Evolutionary conservation across 257 asterid genomes (phyloP).

Genomic region (Handroanthus guayacan): DNA sequence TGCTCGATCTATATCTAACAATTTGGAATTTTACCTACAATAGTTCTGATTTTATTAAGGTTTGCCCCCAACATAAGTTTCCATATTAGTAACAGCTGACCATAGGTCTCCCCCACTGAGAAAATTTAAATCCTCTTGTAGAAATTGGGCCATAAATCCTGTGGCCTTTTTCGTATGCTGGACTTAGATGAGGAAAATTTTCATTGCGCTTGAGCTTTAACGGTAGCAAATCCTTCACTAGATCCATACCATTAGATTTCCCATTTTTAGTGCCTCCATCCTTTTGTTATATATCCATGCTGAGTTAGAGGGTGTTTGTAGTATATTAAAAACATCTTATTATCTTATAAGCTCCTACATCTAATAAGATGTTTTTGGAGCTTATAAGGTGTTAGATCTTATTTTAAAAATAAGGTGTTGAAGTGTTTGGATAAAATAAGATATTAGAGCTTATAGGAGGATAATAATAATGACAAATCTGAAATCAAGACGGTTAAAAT

Average conservation of each 20-base stretch:
- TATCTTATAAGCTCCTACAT: too few species aligned
- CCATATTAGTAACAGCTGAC: background rate
- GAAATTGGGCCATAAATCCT: background rate
- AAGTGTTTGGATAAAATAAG: too few species aligned
- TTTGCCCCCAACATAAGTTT: background rate
- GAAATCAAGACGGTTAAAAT: too few species aligned
- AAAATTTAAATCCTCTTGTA: background rate
- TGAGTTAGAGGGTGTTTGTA: background rate
- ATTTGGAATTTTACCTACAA: background rate
- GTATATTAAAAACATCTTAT: too few species aligned
- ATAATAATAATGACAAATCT: too few species aligned
- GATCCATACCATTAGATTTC: background rate
- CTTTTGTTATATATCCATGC: background rate
- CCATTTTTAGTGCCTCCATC: background rate
- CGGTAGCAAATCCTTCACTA: background rate
- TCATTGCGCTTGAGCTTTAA: background rate
- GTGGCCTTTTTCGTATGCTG: background rate
- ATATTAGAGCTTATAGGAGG: too few species aligned
- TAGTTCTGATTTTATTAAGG: background rate
- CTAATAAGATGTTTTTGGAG: too few species aligned
- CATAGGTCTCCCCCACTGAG: background rate
- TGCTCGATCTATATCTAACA: background rate
- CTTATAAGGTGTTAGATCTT: too few species aligned
- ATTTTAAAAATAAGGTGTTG: too few species aligned
- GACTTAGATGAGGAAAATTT: background rate